Evolutionary conservation across 176 grass and related monocot species (phyloP), one percentile per base, ranked within the genome.

Genomic region (Carex myosuroides): DNA sequence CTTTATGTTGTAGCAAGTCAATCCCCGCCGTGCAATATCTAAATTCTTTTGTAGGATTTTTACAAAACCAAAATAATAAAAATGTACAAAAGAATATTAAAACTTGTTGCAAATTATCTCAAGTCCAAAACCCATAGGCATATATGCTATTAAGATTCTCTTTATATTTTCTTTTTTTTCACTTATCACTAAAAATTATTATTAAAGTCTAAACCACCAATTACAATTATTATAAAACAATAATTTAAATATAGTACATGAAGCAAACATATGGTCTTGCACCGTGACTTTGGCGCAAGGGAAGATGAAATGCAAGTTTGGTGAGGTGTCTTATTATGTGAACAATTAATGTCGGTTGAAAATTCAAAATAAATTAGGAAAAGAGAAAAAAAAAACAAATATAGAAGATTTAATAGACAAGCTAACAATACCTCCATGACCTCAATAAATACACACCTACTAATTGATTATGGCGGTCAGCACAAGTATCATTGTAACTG

Each of bases 261-360:
- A 33, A 52, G n/a, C 18, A 72, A 21, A 5, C 16, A 69, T 52
- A 53, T 53, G 57, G 20, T 62, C 9, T 22, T 22, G 8, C 21
- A 61, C 78, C 32, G 61, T 58, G 30, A 60, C 30, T 61, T 41
- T 80, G 17, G 10, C 11, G n/a, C 11, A 48, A 69, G 66, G 33
- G 33, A 29, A 76, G 46, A 33, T 32, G 24, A 7, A 64, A 81
- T 81, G 20, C 14, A 64, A 64, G 60, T 81, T 44, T 46, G 79
- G 56, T 81, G 79, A 81, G n/a, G 60, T 81, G 79, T 81, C 79
- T 14, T 64, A 64, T 81, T 64, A 48, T 81, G 18, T 64, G 79
- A 64, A 83, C 44, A 53, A 39, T 39, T 39, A 39, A 83, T n/a
- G 42, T 68, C 18, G 39, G 39, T 69, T 53, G 39, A 83, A 65